Percentiles rank a stretch among this genome's conserved stretches.
These are phyloP conservation scores for Phycomyces blakesleeanus DNA, from an alignment of 192 early-diverging fungal species.

Conservation along the genomic window DNA sequence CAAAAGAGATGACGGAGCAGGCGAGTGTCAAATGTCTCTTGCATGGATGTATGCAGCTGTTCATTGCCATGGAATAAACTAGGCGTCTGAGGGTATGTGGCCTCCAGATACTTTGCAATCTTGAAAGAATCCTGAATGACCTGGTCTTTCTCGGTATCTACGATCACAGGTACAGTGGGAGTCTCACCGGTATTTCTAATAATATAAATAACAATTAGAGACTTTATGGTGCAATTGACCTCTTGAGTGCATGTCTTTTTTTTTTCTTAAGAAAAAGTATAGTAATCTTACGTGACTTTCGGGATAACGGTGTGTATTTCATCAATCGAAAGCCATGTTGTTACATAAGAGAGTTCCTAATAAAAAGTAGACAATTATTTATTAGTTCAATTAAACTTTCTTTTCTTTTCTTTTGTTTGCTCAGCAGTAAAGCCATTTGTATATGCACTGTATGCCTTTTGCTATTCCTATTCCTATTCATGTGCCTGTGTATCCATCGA, in stretches of 20 bases:
- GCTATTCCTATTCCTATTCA: no score
- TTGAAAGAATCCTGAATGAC: conserved; percentile 46
- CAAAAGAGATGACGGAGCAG: conserved; percentile 29
- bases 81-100: conserved; percentile 48
- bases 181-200: conserved; percentile 13
- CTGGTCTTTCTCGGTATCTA: conserved; percentile 21
- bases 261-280: no score
- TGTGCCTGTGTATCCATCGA: no score
- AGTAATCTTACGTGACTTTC: conserved; percentile 13
- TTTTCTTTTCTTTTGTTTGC: no score
- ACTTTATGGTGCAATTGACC: no score
- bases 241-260: no score
- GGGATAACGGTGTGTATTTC: conserved; percentile 12
- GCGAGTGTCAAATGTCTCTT: conserved; percentile 31
- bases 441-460: no score
- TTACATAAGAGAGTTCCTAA: conserved; percentile 25
- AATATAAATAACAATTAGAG: no score
- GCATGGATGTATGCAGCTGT: conserved; percentile 40
- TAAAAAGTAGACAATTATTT: no score
- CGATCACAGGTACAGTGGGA: conserved; percentile 41
- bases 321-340: conserved; percentile 16
- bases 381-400: no score
- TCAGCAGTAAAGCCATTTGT: no score
- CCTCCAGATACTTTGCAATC: conserved; percentile 58
- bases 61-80: conserved; percentile 37